Evolutionary conservation across 2,329 filamentous ascomycete species (phyloP), one percentile per base, ranked within the genome.

Genomic region (Neofusicoccum parvum): DNA sequence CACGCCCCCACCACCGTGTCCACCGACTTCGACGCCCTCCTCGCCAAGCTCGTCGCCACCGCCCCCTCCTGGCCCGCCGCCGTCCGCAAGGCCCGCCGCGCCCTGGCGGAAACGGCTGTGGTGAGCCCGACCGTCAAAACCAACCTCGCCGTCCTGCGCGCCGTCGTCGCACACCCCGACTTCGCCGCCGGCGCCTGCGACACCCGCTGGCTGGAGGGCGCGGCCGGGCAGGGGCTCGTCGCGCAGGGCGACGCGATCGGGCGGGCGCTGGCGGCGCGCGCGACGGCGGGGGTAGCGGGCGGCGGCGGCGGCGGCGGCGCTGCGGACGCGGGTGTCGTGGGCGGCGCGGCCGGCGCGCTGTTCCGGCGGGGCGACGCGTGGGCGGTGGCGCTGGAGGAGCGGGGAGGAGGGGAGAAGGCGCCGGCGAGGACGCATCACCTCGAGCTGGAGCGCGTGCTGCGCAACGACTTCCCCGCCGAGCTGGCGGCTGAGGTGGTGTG

Each of bases 301-400:
- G n/a, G n/a, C n/a, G 14, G 45, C 17, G 5, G 51, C n/a, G 27
- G 14, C 48, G 27, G 49, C 32, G 1, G 62, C 1, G 27, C 1
- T n/a, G 37, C 12, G 69, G 12, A 66, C 69, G 17, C 62, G 62
- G 2, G 23, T 69, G 2, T 10, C 39, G 0, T 15, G 69, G 15
- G 32, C 67, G 48, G 53, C 6, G 15, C 1, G 5, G 10, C 79
- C 2, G 82, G 75, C 63, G 74, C 82, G 0, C 72, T 87, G 2
- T 85, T 89, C 73, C 80, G 85, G 41, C 86, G 85, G 73, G 85
- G 85, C 34, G 85, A 88, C 68, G 83, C 85, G 1, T 88, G 86
- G 86, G 81, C 82, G 0, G 76, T 88, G 36, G 77, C 77, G 0
- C 76, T 88, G 1, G 73, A 80, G 1, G 73, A 82, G 9, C 64